phyloP scores from a whole-genome alignment of 305 asterid species.

The Fraxinus sp. region DNA sequence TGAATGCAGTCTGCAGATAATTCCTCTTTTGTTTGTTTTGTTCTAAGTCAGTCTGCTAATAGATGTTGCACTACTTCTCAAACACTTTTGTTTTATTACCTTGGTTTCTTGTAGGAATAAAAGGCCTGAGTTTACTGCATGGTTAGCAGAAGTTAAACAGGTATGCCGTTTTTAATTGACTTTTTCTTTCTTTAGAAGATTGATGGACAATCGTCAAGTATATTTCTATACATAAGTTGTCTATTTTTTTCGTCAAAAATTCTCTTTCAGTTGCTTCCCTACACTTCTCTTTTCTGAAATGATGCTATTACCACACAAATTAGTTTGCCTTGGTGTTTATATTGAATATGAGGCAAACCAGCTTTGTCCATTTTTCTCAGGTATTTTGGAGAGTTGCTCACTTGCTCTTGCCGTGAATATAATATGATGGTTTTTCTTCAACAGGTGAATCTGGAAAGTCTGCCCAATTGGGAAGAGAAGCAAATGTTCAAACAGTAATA shows the following conservation, averaged over 20 bases:
- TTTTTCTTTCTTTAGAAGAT: not conserved
- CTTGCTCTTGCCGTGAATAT: slow-evolving; percentile 12
- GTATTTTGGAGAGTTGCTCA: not conserved
- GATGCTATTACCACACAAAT: not conserved
- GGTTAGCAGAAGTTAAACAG: slow-evolving; percentile 88
- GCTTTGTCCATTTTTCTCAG: slow-evolving; percentile 12
- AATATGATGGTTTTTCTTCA: slow-evolving; percentile 22
- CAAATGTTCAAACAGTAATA: slow-evolving; percentile 86
- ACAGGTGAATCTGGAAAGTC: slow-evolving; percentile 91
- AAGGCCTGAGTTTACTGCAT: slow-evolving; percentile 91
- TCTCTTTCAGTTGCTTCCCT: not conserved
- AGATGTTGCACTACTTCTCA: not conserved
- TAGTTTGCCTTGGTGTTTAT: not conserved
- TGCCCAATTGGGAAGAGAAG: slow-evolving; percentile 94
- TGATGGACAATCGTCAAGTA: not conserved
- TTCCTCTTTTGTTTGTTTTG: not conserved
- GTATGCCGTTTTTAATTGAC: slow-evolving; percentile 32
- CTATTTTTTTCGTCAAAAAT: not conserved
- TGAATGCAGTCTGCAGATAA: not conserved
- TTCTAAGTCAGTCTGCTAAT: not conserved
- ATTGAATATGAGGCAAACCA: not conserved
- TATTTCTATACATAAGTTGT: not conserved
- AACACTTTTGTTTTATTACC: slow-evolving; percentile 10
- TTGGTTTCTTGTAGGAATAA: slow-evolving; percentile 66
- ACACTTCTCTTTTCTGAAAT: not conserved